A percentile compares a stretch with the other conserved stretches of the same genome.
Conservation (phyloP, 1,284 basidiomycete species). For the Fomitopsis palustris region DNA sequence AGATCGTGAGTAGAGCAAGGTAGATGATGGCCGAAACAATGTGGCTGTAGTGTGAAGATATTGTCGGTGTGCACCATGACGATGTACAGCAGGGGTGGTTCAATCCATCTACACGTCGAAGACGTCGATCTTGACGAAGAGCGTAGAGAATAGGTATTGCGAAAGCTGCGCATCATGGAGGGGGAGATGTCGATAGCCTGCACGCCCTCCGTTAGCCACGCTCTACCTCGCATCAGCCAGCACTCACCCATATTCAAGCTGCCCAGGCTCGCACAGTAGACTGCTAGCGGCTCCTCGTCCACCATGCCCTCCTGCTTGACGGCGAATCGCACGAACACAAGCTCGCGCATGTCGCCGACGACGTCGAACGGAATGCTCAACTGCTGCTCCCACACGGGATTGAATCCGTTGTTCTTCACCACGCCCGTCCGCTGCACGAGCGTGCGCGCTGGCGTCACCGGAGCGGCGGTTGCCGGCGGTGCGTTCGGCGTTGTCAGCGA, state of each 20-base stretch:
- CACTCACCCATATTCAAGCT: constrained; percentile 64
- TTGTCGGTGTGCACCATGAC: too few relatives aligned
- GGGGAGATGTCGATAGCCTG: constrained; percentile 86
- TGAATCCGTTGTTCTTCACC: constrained; percentile 86
- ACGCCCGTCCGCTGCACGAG: constrained; percentile 54
- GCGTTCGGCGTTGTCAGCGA: constrained; percentile 10
- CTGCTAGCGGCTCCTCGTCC: constrained; percentile 63
- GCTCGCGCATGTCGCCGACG: constrained; percentile 73
- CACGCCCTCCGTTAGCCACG: background rate
- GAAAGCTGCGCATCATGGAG: constrained; percentile 80
- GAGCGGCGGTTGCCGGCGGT: constrained; percentile 16
- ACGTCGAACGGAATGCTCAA: constrained; percentile 71
- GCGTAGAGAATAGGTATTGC: constrained; percentile 84
- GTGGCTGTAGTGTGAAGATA: too few relatives aligned
- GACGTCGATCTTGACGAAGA: constrained; percentile 69
- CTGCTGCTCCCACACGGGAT: constrained; percentile 82
- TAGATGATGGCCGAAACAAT: too few relatives aligned
- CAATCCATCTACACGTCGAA: constrained; percentile 28
- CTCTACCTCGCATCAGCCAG: background rate
- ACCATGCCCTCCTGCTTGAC: constrained; percentile 66
- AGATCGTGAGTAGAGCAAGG: background rate
- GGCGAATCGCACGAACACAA: constrained; percentile 80
- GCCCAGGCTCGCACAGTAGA: constrained; percentile 67
- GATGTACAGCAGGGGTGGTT: background rate
- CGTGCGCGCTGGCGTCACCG: constrained; percentile 42